Evolutionary conservation across 1,139 yeast genomes (phyloP), one percentile per base, ranked within the genome.

Genomic region (Suhomyces bribrorum): DNA sequence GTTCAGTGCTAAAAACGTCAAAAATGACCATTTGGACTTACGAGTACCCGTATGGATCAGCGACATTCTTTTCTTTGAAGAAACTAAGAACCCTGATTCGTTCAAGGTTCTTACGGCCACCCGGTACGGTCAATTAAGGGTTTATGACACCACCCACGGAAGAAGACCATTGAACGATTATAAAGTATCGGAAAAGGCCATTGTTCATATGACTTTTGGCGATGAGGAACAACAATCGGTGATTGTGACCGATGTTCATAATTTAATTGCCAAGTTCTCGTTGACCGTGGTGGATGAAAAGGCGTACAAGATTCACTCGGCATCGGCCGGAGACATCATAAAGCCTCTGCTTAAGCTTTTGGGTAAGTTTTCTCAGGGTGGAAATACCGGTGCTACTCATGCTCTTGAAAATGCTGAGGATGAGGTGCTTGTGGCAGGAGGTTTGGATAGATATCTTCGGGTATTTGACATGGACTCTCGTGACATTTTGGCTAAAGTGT

Each of bases 391-490:
- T 46, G 76, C 77, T 13, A 61, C 69, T 3, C 62, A 62, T 51
- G 61, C 57, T 3, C 43, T 49, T 23, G 46, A 36, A 14, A 45
- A 41, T 26, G 69, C 64, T 6, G 54, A 58, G 28, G 61, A 59
- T 37, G 57, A 52, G n/a, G 49, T 66, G 8, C 54, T 69, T 24
- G 73, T 65, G 11, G 73, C 88, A 17, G 96, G 95, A 29, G 96
- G 96, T 0, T 72, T 89, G 26, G 97, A 90, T 57, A 73, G 96
- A 54, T 90, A 88, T 57, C 71, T 88, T 29, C 74, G 97, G 41
- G 86, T 86, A 3, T 90, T 77, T 59, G 83, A 86, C 46, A 56
- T 80, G 6, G 64, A 62, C 2, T 61, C 79, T 0, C 69, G 95
- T 37, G 76, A 77, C 33, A 66, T 79, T 36, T 62, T 83, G 13